phyloP scores from a whole-genome alignment of 2,329 filamentous ascomycete genomes.

The Alternaria incomplexa region DNA sequence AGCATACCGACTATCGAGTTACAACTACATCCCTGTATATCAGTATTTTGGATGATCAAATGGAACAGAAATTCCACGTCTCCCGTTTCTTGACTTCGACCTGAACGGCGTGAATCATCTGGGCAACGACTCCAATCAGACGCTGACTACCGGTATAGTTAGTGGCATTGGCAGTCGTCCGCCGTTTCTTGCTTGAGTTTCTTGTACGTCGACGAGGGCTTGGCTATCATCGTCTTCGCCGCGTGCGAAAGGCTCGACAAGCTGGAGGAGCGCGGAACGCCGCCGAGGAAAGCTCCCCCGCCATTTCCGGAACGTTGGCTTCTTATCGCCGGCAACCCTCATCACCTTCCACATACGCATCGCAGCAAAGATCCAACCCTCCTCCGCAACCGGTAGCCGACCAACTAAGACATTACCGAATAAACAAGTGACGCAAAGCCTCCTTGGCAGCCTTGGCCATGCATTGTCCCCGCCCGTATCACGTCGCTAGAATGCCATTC shows the following conservation, averaged over 20 bases:
- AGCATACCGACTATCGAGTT: not conserved
- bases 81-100: not conserved
- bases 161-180: not conserved
- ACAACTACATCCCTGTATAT: not conserved
- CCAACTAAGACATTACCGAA: not conserved
- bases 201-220: not conserved
- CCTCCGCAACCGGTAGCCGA: not conserved
- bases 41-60: not conserved
- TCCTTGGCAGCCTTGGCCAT: constrained; percentile 31
- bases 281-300: not conserved
- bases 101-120: not conserved
- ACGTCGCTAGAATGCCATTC: constrained; percentile 8
- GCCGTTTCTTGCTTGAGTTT: not conserved
- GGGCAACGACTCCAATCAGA: not conserved
- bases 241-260: not conserved
- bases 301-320: not conserved
- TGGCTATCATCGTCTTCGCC: not conserved
- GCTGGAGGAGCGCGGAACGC: too few species aligned
- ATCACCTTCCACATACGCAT: constrained; percentile 10
- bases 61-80: not conserved
- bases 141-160: not conserved
- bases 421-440: constrained; percentile 11
- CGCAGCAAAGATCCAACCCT: not conserved
- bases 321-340: constrained; percentile 2
- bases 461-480: constrained; percentile 22